Evolutionary conservation across 2,329 filamentous ascomycete species (phyloP), one percentile per base, ranked within the genome.

Genomic region (Claviceps humidiphila): DNA sequence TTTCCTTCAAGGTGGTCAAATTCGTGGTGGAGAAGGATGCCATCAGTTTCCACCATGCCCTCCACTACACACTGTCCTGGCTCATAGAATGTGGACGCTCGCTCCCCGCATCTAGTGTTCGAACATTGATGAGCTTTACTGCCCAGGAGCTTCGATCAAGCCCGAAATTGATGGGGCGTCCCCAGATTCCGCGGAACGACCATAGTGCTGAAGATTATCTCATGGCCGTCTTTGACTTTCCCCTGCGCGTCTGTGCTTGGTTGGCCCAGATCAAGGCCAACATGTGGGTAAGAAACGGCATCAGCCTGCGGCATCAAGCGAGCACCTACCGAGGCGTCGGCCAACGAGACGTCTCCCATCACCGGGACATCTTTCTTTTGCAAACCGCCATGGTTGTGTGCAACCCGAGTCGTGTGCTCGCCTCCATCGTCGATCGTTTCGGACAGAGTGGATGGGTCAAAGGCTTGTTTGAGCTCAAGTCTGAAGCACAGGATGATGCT

Each of bases 221-320:
- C 22, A 82, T 95, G 65, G 84, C 87, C 2, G 81, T 89, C 50
- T 95, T 98, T 61, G 93, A 98, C 66, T 95, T 88, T 61, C 91
- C 94, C 0, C 74, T 98, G 4, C 80, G 94, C 50, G 90, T 97
- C 0, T 96, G 89, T 64, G 89, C 89, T 20, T 98, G 93, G 93
- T 74, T 98, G 37, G 87, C 93, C 5, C 94, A 98, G 71, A 97
- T 98, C 82, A 95, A 95, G 66, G 89, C 91, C 17, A 88, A 89
- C 50, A 95, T 97, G 83, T 98, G 94, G 93, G 91, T 98, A 57
- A 83, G 93, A 52, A 98, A 98, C 64, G 93, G 93, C 2, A 89
- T 98, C 63, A 97, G 91, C 61, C 77, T 98, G 50, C 82, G 91
- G 41, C 93, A 98, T 65, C 93, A 98, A 68, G 93, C 94, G 65